These are phyloP conservation scores for Tephrocybe sp. DNA, from an alignment of 768 basidiomycete species.

Conservation along the genomic window DNA sequence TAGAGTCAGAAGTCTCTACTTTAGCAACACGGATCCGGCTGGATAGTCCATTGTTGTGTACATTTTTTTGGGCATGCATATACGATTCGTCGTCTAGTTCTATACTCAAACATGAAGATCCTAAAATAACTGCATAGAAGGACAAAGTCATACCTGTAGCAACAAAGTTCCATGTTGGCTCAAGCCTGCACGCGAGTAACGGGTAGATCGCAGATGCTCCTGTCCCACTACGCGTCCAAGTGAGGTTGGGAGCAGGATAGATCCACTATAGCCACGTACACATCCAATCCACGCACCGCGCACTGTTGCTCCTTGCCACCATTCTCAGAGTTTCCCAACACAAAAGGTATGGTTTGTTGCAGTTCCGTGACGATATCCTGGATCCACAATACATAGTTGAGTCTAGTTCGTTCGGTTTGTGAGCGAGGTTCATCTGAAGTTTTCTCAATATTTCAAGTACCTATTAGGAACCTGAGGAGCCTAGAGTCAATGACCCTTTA, in stretches of 20 bases:
- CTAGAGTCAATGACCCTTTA: background rate
- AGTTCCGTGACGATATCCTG: conserved; percentile 60
- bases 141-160: conserved; percentile 58
- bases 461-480: conserved; percentile 66
- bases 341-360: conserved; percentile 12
- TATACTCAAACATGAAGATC: conserved; percentile 23
- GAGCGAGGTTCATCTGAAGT: no score
- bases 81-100: conserved; percentile 75
- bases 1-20: conserved; percentile 28
- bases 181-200: conserved; percentile 60
- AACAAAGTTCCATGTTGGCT: conserved; percentile 56
- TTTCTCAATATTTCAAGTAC: conserved; percentile 40
- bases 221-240: conserved; percentile 56
- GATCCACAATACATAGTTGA: conserved; percentile 88
- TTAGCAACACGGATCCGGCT: conserved; percentile 50
- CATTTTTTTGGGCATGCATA: conserved; percentile 52
- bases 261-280: conserved; percentile 49
- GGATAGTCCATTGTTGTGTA: conserved; percentile 54
- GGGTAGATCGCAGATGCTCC: conserved; percentile 92
- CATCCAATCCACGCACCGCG: conserved; percentile 59
- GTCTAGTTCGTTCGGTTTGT: conserved; percentile 50
- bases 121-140: background rate
- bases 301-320: background rate
- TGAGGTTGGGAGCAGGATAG: no score
- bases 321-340: background rate